A percentile compares a stretch with the other conserved stretches of the same genome.
Conservation (phyloP, 176 grass and related monocot species). For the Pharus latifolius region DNA sequence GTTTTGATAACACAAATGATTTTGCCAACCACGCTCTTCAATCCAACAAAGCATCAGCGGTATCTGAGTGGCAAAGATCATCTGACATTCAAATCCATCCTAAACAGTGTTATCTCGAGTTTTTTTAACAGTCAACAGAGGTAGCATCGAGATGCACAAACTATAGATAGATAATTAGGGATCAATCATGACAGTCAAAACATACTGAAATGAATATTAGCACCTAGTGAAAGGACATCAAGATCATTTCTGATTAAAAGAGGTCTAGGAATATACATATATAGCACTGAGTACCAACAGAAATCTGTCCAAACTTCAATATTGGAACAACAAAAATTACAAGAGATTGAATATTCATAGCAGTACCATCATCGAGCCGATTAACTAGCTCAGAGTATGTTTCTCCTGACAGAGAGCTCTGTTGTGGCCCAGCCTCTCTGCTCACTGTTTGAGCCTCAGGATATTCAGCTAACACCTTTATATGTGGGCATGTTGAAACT, state of each 20-base stretch:
- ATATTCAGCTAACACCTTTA: conserved; percentile 82
- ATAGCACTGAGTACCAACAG: not conserved
- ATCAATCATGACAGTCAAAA: conserved; percentile 1
- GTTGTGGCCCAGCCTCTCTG: conserved; percentile 26
- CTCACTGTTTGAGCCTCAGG: conserved; percentile 30
- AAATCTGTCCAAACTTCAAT: not conserved
- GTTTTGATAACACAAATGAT: not conserved
- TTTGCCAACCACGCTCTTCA: not conserved
- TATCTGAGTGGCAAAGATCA: not conserved
- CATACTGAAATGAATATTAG: not conserved
- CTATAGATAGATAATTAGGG: not conserved
- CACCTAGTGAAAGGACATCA: not conserved
- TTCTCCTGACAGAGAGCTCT: conserved; percentile 42
- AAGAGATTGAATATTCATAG: not conserved
- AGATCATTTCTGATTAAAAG: not conserved
- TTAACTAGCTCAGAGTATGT: conserved; percentile 52
- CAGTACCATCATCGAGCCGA: conserved; percentile 79
- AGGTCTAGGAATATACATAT: not conserved
- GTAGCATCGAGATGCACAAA: not conserved
- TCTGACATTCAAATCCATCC: not conserved
- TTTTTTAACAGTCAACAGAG: not conserved
- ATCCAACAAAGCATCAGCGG: not conserved
- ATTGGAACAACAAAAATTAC: not conserved
- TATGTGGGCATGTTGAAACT: conserved; percentile 12
- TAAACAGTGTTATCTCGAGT: not conserved